Conservation (phyloP, 2,329 filamentous ascomycete genomes). For the Clarireedia homoeocarpa region DNA sequence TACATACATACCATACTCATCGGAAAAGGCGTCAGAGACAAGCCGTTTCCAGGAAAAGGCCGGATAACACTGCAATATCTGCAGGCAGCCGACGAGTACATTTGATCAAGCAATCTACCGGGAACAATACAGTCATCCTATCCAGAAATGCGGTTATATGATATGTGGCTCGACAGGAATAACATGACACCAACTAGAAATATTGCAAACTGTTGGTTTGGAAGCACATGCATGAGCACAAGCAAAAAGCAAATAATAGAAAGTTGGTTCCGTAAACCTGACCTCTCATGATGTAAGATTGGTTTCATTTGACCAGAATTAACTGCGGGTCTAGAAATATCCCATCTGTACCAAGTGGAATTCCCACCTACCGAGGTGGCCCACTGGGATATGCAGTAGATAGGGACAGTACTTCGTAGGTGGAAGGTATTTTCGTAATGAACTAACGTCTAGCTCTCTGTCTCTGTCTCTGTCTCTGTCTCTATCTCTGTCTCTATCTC, state of each 20-base stretch:
- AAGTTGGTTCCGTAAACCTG: not conserved
- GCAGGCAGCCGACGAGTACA: not conserved
- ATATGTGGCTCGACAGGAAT: too few relatives aligned
- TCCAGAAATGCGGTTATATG: too few relatives aligned
- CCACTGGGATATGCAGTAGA: not conserved
- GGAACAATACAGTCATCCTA: too few relatives aligned
- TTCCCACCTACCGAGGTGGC: not conserved
- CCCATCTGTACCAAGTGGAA: not conserved
- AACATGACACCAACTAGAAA: too few relatives aligned
- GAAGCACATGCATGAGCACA: not conserved
- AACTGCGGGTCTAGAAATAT: slow-evolving; percentile 3
- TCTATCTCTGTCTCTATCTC: too few relatives aligned
- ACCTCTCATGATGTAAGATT: slow-evolving; percentile 2
- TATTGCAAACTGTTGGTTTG: too few relatives aligned
- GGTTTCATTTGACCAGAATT: slow-evolving; percentile 4
- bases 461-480: too few relatives aligned
- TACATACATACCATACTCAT: not conserved
- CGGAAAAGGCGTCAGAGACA: not conserved
- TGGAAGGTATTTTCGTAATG: too few relatives aligned
- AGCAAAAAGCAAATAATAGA: not conserved
- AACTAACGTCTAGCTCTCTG: too few relatives aligned
- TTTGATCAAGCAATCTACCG: too few relatives aligned
- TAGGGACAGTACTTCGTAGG: not conserved
- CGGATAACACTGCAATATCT: not conserved
- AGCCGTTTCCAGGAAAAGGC: not conserved